Evolutionary conservation across 148 eudicot genomes (phyloP), one percentile per base, ranked within the genome.

Genomic region (Rhododendron kiyosumense): DNA sequence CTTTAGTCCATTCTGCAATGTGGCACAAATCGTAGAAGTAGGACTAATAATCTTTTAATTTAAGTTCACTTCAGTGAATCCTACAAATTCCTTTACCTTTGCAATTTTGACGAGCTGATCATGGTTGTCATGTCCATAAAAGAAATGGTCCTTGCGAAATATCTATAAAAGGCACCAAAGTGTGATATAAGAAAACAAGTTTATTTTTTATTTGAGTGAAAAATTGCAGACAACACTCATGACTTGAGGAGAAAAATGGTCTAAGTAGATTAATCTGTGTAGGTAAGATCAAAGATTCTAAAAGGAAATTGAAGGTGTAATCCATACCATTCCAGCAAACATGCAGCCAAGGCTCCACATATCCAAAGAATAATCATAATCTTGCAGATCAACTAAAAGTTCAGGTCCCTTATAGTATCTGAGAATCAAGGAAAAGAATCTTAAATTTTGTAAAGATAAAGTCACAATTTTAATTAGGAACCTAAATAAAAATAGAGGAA

Each of bases 271-370:
- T 67, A 48, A 15, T 83, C 79, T 7, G 15, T 13, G 46, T 46
- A 3, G 59, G 30, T 15, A 69, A 84, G 65, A 74, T 69, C 38
- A 14, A 79, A 84, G 24, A 75, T n/a, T 43, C 34, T 46, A 75
- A 13, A 48, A 13, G 41, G 52, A 84, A 77, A 30, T 80, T 51
- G 67, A 76, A 77, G 36, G 69, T 10, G 69, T 10, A 36, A 65
- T 45, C 45, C 88, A 81, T 84, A 86, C 88, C 88, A 86, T 86
- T 77, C 88, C 88, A n/a, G 88, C 88, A 45, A 82, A 86, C 88
- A 86, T 86, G 88, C 88, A 86, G 30, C 88, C 88, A 48, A 86
- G 88, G 85, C 88, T 86, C 88, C 88, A 86, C 88, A 86, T 76
- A 77, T 86, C 88, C 77, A 86, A 41, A 77, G 88, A 83, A 83